Percentiles rank a stretch among this genome's conserved stretches.
These are phyloP conservation scores for Flaveria bidentis DNA, from an alignment of 129 eudicot species.

Conservation along the genomic window DNA sequence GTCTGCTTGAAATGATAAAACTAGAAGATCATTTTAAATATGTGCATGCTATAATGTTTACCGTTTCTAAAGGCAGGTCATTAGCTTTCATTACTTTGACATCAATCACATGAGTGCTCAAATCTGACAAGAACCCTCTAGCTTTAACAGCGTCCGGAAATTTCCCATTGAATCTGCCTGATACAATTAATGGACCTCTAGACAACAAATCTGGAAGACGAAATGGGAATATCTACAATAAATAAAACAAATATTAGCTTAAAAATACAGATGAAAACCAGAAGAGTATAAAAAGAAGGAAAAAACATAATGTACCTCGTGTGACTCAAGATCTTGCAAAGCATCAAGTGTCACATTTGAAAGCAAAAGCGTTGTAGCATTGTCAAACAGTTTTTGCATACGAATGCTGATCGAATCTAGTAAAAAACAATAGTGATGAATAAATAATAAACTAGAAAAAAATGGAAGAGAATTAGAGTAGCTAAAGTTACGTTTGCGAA, in stretches of 20 bases:
- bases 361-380: slow-evolving; percentile 59
- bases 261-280: background rate
- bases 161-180: slow-evolving; percentile 75
- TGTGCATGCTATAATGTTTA: slow-evolving; percentile 31
- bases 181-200: slow-evolving; percentile 62
- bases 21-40: slow-evolving; percentile 3
- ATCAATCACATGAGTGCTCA: slow-evolving; percentile 44
- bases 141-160: slow-evolving; percentile 56
- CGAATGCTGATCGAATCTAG: slow-evolving; percentile 61
- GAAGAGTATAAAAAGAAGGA: background rate
- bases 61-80: slow-evolving; percentile 71
- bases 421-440: slow-evolving; percentile 17
- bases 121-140: slow-evolving; percentile 67
- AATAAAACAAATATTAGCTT: background rate
- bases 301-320: slow-evolving; percentile 50
- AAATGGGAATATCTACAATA: slow-evolving; percentile 60
- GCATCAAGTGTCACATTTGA: slow-evolving; percentile 67
- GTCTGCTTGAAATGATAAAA: background rate
- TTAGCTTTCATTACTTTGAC: slow-evolving; percentile 52
- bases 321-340: slow-evolving; percentile 50
- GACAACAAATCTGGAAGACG: slow-evolving; percentile 55
- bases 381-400: slow-evolving; percentile 55
- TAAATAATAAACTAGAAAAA: background rate
- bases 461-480: background rate
- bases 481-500: background rate